A percentile compares a stretch with the other conserved stretches of the same genome.
Conservation (phyloP, 345 rosid species). For the Excoecaria agallocha region DNA sequence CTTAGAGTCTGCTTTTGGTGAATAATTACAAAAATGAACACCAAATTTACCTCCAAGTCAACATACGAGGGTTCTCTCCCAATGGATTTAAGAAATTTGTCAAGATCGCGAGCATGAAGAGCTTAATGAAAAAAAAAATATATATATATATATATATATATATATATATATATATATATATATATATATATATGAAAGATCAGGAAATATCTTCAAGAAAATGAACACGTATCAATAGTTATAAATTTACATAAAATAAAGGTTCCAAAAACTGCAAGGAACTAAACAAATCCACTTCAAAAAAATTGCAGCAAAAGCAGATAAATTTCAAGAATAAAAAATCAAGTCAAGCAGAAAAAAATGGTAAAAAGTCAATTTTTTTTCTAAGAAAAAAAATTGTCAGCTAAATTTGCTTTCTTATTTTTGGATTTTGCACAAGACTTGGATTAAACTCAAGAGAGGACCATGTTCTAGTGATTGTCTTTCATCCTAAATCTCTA, state of each 20-base stretch:
- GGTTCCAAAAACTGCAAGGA: neutral
- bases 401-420: neutral
- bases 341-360: neutral
- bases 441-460: neutral
- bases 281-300: no score
- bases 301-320: no score
- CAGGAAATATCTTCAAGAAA: conserved; percentile 1
- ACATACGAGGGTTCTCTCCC: conserved; percentile 61
- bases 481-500: neutral
- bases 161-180: neutral
- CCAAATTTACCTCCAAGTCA: conserved; percentile 65
- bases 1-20: neutral
- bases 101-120: conserved; percentile 54
- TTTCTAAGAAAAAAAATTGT: neutral
- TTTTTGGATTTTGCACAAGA: neutral
- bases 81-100: conserved; percentile 70
- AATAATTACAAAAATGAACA: conserved; percentile 14
- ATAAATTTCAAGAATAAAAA: no score
- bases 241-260: no score
- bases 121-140: conserved; percentile 47
- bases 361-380: neutral
- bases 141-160: neutral
- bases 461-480: neutral
- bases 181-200: conserved; percentile 1
- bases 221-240: neutral